A percentile compares a stretch with the other conserved stretches of the same genome.
phyloP scores from a whole-genome alignment of 2,329 filamentous ascomycete species.

The Fusarium pilosicola region DNA sequence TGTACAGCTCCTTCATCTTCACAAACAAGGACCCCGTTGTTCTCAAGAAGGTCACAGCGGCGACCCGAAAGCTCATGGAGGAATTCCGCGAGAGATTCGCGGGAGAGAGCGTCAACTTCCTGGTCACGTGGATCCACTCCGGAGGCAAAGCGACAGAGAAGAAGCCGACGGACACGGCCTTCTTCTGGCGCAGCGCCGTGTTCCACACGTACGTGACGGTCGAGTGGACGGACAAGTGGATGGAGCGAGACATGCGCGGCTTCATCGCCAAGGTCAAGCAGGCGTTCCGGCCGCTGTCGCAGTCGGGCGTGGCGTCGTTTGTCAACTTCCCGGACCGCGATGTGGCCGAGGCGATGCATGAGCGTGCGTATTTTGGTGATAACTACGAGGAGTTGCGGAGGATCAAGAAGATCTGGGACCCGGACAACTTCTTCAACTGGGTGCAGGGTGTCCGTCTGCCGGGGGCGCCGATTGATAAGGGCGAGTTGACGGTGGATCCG shows the following conservation, averaged over 20 bases:
- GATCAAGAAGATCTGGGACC: background rate
- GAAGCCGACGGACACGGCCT: background rate
- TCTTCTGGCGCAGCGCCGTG: background rate
- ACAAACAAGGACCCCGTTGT: background rate
- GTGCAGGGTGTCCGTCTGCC: background rate
- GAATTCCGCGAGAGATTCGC: background rate
- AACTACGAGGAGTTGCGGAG: background rate
- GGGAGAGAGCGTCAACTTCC: background rate
- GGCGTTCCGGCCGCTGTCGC: background rate
- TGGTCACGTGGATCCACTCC: background rate
- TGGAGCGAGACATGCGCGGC: background rate
- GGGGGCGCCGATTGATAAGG: background rate
- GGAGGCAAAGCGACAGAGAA: background rate
- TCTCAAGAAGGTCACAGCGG: background rate
- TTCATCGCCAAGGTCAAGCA: background rate
- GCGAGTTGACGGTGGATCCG: background rate
- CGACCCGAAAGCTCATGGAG: background rate
- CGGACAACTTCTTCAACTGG: background rate
- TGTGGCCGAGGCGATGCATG: background rate
- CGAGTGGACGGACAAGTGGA: background rate
- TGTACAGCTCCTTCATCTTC: background rate
- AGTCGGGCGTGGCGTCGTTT: background rate
- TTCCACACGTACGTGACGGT: background rate
- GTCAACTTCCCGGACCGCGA: background rate
- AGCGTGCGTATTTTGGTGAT: background rate